Conservation (phyloP, 352 stramenopile species). For the Globisporangium polare region DNA sequence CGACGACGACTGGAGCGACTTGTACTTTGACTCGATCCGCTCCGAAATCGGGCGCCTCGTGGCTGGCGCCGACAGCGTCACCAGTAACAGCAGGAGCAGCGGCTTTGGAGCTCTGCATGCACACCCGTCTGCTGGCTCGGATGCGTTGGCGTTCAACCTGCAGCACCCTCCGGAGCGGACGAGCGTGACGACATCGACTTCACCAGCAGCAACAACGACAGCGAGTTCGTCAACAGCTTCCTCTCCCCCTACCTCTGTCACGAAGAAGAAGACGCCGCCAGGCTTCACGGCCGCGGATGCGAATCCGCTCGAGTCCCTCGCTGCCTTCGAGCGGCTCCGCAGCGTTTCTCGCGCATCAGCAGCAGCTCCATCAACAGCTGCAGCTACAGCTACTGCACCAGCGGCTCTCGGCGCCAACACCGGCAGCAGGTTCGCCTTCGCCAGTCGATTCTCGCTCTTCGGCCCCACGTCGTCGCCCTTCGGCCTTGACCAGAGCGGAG, state of each 20-base stretch:
- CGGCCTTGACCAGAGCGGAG: constrained; percentile 1
- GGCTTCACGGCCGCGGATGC: constrained; percentile 62
- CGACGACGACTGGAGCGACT: constrained; percentile 18
- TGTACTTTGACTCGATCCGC: constrained; percentile 23
- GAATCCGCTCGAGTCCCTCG: constrained; percentile 39
- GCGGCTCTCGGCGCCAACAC: background rate
- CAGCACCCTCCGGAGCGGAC: background rate
- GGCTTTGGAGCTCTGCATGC: background rate
- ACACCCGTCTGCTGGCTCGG: background rate
- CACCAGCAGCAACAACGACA: background rate
- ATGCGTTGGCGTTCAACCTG: background rate
- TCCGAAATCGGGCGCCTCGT: constrained; percentile 20
- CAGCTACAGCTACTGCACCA: background rate
- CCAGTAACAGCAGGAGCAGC: background rate
- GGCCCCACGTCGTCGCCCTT: constrained; percentile 13
- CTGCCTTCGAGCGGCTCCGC: constrained; percentile 44
- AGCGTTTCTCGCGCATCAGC: background rate
- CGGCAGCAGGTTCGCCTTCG: constrained; percentile 24
- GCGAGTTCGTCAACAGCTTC: too few relatives aligned
- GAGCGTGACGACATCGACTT: background rate
- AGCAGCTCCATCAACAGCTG: background rate
- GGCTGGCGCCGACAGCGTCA: background rate
- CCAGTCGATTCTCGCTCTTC: constrained; percentile 44
- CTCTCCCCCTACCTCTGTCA: too few relatives aligned
- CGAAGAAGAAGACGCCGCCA: constrained; percentile 37